A percentile compares a stretch with the other conserved stretches of the same genome.
phyloP scores from a whole-genome alignment of 192 early-diverging fungal genomes.

The Backusella macrospora region DNA sequence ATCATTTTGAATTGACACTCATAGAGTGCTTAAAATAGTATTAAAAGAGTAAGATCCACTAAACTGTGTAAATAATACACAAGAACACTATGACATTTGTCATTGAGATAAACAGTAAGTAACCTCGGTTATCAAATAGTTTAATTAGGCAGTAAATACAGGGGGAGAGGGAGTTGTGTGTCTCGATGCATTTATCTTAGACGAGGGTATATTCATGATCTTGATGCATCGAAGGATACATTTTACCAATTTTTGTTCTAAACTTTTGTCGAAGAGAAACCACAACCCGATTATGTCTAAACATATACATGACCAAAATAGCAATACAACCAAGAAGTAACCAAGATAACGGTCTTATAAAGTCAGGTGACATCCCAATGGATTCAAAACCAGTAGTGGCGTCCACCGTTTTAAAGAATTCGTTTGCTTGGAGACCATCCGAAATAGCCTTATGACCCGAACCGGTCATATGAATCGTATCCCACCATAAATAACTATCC shows the following conservation, averaged over 20 bases:
- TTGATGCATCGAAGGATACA: not conserved
- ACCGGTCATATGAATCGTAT: slow-evolving; percentile 39
- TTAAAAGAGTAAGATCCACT: too few relatives aligned
- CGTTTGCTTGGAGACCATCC: not conserved
- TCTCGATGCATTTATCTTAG: not conserved
- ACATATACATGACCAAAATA: not conserved
- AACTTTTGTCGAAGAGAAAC: slow-evolving; percentile 4
- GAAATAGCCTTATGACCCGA: slow-evolving; percentile 28
- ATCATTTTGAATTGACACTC: too few relatives aligned
- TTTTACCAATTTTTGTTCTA: not conserved
- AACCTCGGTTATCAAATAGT: too few relatives aligned
- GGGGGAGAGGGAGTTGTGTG: not conserved
- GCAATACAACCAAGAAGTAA: not conserved
- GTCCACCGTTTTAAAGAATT: not conserved
- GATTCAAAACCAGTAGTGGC: not conserved
- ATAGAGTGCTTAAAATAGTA: too few relatives aligned
- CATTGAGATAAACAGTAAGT: too few relatives aligned
- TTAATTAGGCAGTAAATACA: too few relatives aligned
- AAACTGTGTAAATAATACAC: too few relatives aligned
- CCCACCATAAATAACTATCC: slow-evolving; percentile 45
- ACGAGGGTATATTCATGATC: slow-evolving; percentile 17
- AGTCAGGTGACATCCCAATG: not conserved
- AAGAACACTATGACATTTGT: too few relatives aligned
- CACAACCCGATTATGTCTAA: not conserved
- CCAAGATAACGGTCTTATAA: slow-evolving; percentile 1